A percentile compares a stretch with the other conserved stretches of the same genome.
Conservation (phyloP, 1,139 yeast genomes). For the Lodderomyces theae region DNA sequence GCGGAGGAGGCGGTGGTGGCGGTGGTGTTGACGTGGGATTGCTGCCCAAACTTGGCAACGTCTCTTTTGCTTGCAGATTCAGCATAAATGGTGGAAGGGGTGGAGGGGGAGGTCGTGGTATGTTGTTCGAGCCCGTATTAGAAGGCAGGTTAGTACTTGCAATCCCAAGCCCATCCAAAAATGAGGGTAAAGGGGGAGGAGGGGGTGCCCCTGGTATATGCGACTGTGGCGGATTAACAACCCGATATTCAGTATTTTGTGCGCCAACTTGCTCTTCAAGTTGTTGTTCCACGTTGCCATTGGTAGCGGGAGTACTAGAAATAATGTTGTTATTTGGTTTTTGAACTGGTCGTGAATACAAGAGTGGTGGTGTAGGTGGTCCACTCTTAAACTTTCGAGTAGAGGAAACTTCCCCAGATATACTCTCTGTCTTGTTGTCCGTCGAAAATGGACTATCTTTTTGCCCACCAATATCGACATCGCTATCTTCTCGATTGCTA, state of each 20-base stretch:
- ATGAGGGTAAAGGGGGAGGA: slow-evolving; percentile 17
- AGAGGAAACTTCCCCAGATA: no score
- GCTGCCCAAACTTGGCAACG: no score
- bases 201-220: slow-evolving; percentile 24
- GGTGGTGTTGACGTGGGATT: background rate
- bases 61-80: background rate
- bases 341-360: slow-evolving; percentile 5
- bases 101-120: background rate
- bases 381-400: slow-evolving; percentile 8
- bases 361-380: slow-evolving; percentile 23
- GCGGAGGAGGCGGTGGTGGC: slow-evolving; percentile 3
- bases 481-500: background rate
- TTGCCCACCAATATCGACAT: background rate
- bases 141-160: background rate
- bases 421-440: background rate
- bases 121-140: background rate
- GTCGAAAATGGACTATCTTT: no score
- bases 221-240: slow-evolving; percentile 19
- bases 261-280: background rate
- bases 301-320: background rate
- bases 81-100: background rate
- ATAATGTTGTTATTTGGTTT: background rate
- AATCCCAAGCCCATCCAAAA: slow-evolving; percentile 6
- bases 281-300: background rate
- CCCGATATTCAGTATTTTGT: background rate